phyloP scores from a whole-genome alignment of 2,329 filamentous ascomycete species.

The Colletotrichum echinochloae region DNA sequence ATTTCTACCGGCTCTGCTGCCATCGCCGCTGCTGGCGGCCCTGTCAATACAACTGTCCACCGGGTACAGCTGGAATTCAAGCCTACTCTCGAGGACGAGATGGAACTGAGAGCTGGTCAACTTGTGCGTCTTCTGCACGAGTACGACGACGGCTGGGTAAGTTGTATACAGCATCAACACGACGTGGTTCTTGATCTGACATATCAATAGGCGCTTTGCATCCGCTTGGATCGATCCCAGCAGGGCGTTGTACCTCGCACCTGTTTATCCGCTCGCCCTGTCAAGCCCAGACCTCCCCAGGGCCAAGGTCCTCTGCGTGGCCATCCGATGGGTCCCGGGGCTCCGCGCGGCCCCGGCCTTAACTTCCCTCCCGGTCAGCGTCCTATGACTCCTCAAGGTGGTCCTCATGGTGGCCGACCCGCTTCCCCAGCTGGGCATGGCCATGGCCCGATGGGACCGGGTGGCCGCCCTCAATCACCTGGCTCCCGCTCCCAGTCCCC shows the following conservation, averaged over 20 bases:
- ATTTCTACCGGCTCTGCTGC: conserved; percentile 66
- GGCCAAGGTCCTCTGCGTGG: conserved; percentile 63
- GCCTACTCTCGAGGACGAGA: conserved; percentile 91
- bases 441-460: conserved; percentile 47
- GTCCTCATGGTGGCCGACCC: conserved; percentile 48
- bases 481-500: conserved; percentile 58
- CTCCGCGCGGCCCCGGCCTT: conserved; percentile 48
- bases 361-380: conserved; percentile 50
- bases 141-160: conserved; percentile 98
- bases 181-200: conserved; percentile 45
- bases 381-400: conserved; percentile 55
- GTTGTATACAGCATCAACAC: conserved; percentile 50
- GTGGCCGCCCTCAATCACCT: conserved; percentile 60
- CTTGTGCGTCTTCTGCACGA: conserved; percentile 92
- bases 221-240: conserved; percentile 87
- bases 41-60: conserved; percentile 76
- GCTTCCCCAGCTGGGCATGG: conserved; percentile 42
- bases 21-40: conserved; percentile 72
- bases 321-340: conserved; percentile 63
- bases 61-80: conserved; percentile 95
- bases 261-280: conserved; percentile 90
- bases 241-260: conserved; percentile 95
- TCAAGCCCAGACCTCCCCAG: conserved; percentile 81
- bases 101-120: conserved; percentile 83
- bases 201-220: conserved; percentile 80